Evolutionary conservation across 305 asterid species (phyloP).

Genomic region (Fraxinus sp.): DNA sequence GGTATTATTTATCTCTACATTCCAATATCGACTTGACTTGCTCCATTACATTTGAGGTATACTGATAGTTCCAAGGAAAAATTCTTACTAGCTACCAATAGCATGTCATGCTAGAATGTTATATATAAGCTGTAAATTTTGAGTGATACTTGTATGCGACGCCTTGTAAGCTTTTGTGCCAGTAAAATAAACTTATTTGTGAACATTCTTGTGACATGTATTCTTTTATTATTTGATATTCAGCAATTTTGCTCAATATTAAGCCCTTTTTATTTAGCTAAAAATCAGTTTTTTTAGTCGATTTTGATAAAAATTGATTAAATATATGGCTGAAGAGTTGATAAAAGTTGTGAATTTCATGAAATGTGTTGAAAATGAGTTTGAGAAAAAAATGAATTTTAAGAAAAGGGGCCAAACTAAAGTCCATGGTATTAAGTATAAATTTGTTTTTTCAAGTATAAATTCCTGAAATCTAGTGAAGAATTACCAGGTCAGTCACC

Average conservation of each 20-base stretch:
- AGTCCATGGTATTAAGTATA: background rate
- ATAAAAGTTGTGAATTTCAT: background rate
- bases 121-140: conserved; percentile 16
- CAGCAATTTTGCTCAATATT: background rate
- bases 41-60: conserved; percentile 17
- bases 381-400: background rate
- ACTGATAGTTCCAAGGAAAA: conserved; percentile 14
- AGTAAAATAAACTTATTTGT: background rate
- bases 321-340: background rate
- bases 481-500: background rate
- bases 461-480: background rate
- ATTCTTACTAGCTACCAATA: background rate
- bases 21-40: background rate
- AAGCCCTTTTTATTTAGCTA: background rate
- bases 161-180: conserved; percentile 1
- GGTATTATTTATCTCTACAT: background rate
- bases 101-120: conserved; percentile 20
- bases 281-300: background rate
- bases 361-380: background rate
- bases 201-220: background rate
- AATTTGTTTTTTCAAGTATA: background rate
- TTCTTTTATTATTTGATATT: background rate
- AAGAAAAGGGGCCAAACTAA: background rate
- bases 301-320: background rate
- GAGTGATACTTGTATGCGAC: conserved; percentile 2